These are phyloP conservation scores for Lotus japonicus DNA, from an alignment of 306 rosid genomes.

Conservation along the genomic window DNA sequence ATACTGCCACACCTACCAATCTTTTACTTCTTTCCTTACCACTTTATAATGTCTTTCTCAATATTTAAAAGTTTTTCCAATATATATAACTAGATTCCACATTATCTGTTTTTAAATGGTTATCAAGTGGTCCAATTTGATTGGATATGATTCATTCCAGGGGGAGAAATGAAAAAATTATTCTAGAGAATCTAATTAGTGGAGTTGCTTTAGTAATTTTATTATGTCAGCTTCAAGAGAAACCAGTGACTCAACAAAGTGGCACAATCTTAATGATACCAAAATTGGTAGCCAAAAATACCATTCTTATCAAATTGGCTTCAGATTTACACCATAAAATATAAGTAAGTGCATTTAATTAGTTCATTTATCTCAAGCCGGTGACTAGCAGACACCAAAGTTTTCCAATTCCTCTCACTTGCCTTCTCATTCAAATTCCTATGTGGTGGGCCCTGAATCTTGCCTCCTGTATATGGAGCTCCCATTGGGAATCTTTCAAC, in stretches of 20 bases:
- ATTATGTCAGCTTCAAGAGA: constrained; percentile 8
- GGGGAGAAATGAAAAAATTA: constrained; percentile 22
- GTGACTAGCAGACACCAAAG: neutral
- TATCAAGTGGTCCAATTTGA: neutral
- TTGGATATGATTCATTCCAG: constrained; percentile 33
- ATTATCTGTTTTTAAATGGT: constrained; percentile 9
- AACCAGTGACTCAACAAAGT: neutral
- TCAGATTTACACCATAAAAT: neutral
- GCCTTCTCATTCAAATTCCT: constrained; percentile 90
- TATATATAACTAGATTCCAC: constrained; percentile 17
- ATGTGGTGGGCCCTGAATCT: constrained; percentile 78
- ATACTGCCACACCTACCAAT: neutral
- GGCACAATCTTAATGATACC: neutral
- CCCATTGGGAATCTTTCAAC: constrained; percentile 92
- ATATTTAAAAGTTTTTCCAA: constrained; percentile 6
- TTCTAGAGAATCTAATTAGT: constrained; percentile 26
- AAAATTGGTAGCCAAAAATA: neutral
- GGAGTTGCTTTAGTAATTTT: constrained; percentile 10
- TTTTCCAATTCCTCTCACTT: constrained; percentile 32
- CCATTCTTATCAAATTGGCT: constrained; percentile 1
- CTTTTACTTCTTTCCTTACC: neutral
- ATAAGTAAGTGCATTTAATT: neutral
- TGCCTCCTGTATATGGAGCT: constrained; percentile 83
- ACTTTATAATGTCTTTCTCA: neutral
- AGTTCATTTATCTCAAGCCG: neutral